Conservation (phyloP, 495 filamentous ascomycete species). For the Penicillium angulare region DNA sequence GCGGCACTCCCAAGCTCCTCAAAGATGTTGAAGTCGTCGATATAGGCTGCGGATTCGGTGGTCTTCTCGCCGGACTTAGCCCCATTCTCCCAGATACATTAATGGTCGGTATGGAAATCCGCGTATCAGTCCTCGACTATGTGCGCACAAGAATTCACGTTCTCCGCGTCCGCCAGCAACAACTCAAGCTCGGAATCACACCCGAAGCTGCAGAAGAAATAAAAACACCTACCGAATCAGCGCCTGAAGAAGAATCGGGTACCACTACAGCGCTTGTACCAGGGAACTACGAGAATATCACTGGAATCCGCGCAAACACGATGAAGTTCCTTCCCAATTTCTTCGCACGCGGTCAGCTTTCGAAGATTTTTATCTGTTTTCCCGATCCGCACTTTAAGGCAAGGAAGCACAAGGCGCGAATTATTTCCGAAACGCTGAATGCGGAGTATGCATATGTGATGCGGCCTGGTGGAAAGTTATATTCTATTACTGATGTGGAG, state of each 20-base stretch:
- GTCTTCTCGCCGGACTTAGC: slow-evolving; percentile 81
- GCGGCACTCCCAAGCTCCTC: slow-evolving; percentile 44
- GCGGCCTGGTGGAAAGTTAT: slow-evolving; percentile 77
- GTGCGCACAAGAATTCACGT: slow-evolving; percentile 82
- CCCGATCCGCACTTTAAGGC: slow-evolving; percentile 98
- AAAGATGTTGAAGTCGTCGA: slow-evolving; percentile 89
- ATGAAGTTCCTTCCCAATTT: slow-evolving; percentile 99
- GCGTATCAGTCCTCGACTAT: slow-evolving; percentile 82
- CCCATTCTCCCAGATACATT: slow-evolving; percentile 78
- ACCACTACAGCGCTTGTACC: slow-evolving; percentile 25
- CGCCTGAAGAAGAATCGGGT: slow-evolving; percentile 33
- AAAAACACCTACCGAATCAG: not conserved
- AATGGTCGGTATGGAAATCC: slow-evolving; percentile 90
- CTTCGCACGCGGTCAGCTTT: slow-evolving; percentile 71
- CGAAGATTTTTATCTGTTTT: slow-evolving; percentile 95
- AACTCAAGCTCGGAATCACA: slow-evolving; percentile 27
- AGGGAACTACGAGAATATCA: slow-evolving; percentile 75
- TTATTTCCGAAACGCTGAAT: slow-evolving; percentile 82
- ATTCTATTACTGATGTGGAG: slow-evolving; percentile 96
- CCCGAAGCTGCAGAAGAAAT: not conserved
- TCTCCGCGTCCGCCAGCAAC: slow-evolving; percentile 64
- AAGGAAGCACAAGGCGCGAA: slow-evolving; percentile 93
- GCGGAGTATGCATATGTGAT: slow-evolving; percentile 92
- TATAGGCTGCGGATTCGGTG: slow-evolving; percentile 96
- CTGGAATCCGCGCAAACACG: slow-evolving; percentile 83